Evolutionary conservation across 2,329 filamentous ascomycete species (phyloP), one percentile per base, ranked within the genome.

Genomic region (Myriosclerotinia curreyana): DNA sequence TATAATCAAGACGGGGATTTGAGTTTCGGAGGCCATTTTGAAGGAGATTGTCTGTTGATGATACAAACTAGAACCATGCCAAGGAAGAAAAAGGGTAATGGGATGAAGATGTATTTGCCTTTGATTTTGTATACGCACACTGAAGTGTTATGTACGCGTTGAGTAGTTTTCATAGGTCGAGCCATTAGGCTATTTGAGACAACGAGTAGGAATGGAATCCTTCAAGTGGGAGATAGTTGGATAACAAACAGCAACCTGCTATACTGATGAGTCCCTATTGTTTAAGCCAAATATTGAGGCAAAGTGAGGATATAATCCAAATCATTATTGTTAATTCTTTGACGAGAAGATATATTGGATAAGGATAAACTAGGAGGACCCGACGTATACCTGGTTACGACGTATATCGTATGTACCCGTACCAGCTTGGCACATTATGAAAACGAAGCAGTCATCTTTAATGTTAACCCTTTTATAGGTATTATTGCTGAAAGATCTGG

Each of bases 1-100:
- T 2, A 79, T 69, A 34, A 79, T 73, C 12, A 79, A 71, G 44
- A 79, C 71, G 31, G 69, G 70, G 46, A 62, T 28, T 48, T 64
- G 54, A 9, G 20, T 17, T 22, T n/a, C 28, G 6, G 38, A 48
- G 42, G 42, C 20, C 42, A 50, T 50, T 14, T 25, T 50, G 31
- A 50, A 50, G 1, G 42, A 22, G 20, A 55, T 36, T 36, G 36
- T n/a, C 7, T 14, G 6, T n/a, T 15, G 5, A 44, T 31, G 25
- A 3, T 50, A 20, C 17, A 14, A 31, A 17, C 25, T 8, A 31
- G 25, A 20, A 31, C 49, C 20, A 50, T 15, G 22, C 11, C 11
- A 25, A 55, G 40, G 22, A 31, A 42, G 25, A 31, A 25, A n/a
- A 11, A 17, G 22, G 22, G 36, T 17, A 14, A 20, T 42, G 22